Evolutionary conservation across 2,329 filamentous ascomycete species (phyloP).

Genomic region (Cladophialophora immunda): DNA sequence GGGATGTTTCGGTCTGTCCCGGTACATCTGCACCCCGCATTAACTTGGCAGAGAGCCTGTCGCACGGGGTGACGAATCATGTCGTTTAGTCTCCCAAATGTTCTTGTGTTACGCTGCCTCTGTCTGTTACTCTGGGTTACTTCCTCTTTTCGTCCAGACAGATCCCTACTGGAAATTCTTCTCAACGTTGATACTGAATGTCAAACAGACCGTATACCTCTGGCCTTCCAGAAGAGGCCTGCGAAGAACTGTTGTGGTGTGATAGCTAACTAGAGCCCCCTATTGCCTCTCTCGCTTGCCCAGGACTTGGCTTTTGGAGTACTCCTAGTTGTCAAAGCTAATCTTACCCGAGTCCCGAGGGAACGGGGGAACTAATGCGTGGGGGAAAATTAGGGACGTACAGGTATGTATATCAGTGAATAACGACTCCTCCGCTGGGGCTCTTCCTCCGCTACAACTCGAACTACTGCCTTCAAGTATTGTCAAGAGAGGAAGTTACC

Average conservation of each 20-base stretch:
- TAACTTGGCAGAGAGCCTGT: background rate
- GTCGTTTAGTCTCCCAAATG: background rate
- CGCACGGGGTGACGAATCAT: background rate
- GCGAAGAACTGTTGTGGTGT: background rate
- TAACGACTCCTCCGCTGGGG: background rate
- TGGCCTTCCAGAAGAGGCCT: background rate
- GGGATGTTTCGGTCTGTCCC: background rate
- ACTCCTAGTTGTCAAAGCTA: background rate
- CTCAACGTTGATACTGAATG: background rate
- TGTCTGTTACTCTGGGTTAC: too few species aligned
- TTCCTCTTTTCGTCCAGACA: too few species aligned
- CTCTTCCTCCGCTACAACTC: background rate
- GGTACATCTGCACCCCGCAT: conserved; percentile 1
- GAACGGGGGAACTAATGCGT: background rate
- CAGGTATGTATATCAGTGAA: background rate
- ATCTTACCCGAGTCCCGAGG: conserved; percentile 3
- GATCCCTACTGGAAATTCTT: too few species aligned
- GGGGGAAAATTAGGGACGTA: background rate
- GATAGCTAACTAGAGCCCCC: background rate
- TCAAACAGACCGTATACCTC: background rate
- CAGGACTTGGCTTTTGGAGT: conserved; percentile 1
- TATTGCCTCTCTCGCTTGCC: background rate
- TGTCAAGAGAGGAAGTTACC: background rate
- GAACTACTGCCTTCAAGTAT: background rate
- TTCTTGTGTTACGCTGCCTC: background rate